Base-by-base conservation (phyloP, 2,329 filamentous ascomycete genomes). In the Colletotrichum endophyticum region DNA sequence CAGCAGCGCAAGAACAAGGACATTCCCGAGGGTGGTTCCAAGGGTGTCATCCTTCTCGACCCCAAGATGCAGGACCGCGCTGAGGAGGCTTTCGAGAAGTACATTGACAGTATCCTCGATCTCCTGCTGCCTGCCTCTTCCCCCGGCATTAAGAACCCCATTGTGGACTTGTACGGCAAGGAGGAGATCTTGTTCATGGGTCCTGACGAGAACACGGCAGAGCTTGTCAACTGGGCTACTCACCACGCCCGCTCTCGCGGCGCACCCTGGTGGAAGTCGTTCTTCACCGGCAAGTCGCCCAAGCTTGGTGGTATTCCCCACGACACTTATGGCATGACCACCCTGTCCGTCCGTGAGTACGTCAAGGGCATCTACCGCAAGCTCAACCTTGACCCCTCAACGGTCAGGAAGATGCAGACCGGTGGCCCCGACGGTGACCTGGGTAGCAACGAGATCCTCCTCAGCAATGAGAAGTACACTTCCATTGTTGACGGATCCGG, bases 1-100 rank as follows among this genome's bases (percentile, higher is more conserved):
- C 97, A 99, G 87, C 97, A 99, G 88, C 95, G 97, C 83, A 99
- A 99, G 92, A 99, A 99, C 91, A 99, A 99, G 89, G 97, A 99
- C 82, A 99, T 99, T 69, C 97, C 97, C 4, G 97, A 99, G 88
- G 97, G 97, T 79, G 97, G 97, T 72, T 98, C 96, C 81, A 99
- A 99, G 89, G 97, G 97, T 87, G 97, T 99, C 74, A 96, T 99
- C 77, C 91, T 99, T 63, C 92, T 99, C 56, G 96, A 99, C 85
- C 92, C 95, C 78, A 94, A 96, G 84, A 96, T 98, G 86, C 97
- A 99, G 86, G 95, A 98, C 85, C 98, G 96, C 87, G 94, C 94
- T 22, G 92, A 91, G 64, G 96, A 98, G 78, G 96, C 97, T 3
- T 99, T 99, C 81, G 96, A 99, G 88, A 99, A 99, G 89, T 99